These are phyloP conservation scores for Cercospora zeina DNA, from an alignment of 2,329 filamentous ascomycete species.

Conservation along the genomic window DNA sequence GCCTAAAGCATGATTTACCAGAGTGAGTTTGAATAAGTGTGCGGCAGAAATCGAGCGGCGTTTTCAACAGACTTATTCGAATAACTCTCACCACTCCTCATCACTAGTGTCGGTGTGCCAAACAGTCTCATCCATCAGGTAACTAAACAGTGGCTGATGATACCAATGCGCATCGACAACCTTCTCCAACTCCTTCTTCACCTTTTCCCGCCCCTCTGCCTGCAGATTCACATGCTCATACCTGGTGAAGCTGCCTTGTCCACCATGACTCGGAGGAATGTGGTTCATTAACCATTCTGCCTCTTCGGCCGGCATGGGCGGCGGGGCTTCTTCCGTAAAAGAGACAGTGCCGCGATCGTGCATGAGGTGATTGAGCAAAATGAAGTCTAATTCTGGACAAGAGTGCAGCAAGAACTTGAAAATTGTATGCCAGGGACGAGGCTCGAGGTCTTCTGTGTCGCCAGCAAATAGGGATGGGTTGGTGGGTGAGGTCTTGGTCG, in stretches of 20 bases:
- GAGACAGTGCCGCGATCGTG: slow-evolving; percentile 32
- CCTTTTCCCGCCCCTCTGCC: slow-evolving; percentile 24
- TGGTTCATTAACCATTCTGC: slow-evolving; percentile 24
- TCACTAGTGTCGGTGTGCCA: slow-evolving; percentile 41
- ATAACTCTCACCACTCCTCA: slow-evolving; percentile 38
- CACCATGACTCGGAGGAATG: slow-evolving; percentile 20
- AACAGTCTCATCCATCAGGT: slow-evolving; percentile 36
- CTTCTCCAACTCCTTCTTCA: slow-evolving; percentile 25
- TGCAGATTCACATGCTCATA: slow-evolving; percentile 34
- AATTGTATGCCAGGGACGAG: slow-evolving; percentile 31
- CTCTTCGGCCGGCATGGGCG: slow-evolving; percentile 20
- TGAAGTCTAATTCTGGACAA: slow-evolving; percentile 30
- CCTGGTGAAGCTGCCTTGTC: slow-evolving; percentile 26
- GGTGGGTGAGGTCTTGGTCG: slow-evolving; percentile 17
- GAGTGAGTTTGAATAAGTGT: too few relatives aligned
- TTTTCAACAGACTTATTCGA: background rate
- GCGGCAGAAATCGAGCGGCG: background rate
- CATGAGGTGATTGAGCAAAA: slow-evolving; percentile 37
- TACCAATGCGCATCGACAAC: slow-evolving; percentile 36
- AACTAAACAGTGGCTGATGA: slow-evolving; percentile 31
- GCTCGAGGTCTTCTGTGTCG: slow-evolving; percentile 14
- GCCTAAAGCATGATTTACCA: too few relatives aligned
- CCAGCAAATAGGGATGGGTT: slow-evolving; percentile 17
- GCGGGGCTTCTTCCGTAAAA: slow-evolving; percentile 28
- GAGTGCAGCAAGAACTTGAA: slow-evolving; percentile 32